A percentile compares a stretch with the other conserved stretches of the same genome.
Evolutionary conservation across 108 stramenopile species (phyloP).

Genomic region (Discostella stelligeroides): DNA sequence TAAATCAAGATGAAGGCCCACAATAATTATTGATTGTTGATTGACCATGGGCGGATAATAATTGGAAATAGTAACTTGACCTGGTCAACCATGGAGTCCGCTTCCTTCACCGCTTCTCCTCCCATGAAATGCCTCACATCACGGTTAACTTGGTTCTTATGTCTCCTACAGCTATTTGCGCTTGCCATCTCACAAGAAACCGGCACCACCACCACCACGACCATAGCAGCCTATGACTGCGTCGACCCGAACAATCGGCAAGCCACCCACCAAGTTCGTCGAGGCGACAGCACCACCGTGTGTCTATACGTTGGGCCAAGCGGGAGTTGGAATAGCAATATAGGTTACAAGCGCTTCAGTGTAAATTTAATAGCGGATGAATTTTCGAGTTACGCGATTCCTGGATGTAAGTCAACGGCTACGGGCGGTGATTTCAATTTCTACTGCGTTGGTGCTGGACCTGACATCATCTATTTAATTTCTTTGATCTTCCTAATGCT

Average conservation of each 20-base stretch:
- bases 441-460: not conserved
- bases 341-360: constrained; percentile 39
- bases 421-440: not conserved
- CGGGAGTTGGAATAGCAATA: constrained; percentile 42
- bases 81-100: constrained; percentile 1
- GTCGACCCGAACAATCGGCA: constrained; percentile 29
- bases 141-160: not conserved
- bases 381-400: constrained; percentile 47
- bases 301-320: constrained; percentile 44
- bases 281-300: constrained; percentile 40
- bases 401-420: constrained; percentile 49
- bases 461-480: no score
- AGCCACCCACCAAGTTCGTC: constrained; percentile 13
- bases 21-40: no score
- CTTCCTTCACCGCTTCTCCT: no score
- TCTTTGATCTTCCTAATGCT: no score
- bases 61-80: not conserved
- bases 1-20: no score
- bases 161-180: not conserved
- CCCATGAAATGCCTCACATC: not conserved
- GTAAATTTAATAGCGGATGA: constrained; percentile 42
- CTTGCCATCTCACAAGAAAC: not conserved
- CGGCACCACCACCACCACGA: not conserved
- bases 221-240: constrained; percentile 19
- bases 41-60: no score